phyloP scores from a whole-genome alignment of 805 yeast species.

The Candida lessepsii region DNA sequence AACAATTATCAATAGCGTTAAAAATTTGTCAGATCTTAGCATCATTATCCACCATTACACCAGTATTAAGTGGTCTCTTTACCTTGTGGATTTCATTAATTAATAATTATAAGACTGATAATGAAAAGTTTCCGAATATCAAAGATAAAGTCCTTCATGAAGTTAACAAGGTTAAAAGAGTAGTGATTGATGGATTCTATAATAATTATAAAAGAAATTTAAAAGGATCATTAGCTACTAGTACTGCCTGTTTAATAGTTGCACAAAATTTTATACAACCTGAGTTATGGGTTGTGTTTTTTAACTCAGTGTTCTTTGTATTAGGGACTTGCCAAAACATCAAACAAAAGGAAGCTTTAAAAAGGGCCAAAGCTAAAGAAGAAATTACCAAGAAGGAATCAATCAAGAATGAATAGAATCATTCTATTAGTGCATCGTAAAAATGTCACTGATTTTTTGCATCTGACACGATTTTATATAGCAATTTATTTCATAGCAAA shows the following conservation, averaged over 20 bases:
- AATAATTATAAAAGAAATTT: conserved; percentile 47
- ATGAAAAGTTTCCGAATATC: conserved; percentile 10
- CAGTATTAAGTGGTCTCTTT: conserved; percentile 47
- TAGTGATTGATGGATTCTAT: conserved; percentile 34
- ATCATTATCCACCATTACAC: conserved; percentile 56
- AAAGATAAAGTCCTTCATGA: conserved; percentile 15
- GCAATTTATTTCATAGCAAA: no score
- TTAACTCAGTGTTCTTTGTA: conserved; percentile 55
- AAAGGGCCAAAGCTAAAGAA: not conserved
- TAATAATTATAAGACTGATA: conserved; percentile 32
- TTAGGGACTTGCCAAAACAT: conserved; percentile 64
- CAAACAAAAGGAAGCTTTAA: conserved; percentile 21
- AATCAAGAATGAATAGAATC: no score
- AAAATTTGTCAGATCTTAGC: conserved; percentile 51
- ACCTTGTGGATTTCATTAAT: conserved; percentile 54
- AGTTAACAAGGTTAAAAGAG: conserved; percentile 14
- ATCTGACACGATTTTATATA: no score
- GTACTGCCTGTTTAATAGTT: conserved; percentile 48
- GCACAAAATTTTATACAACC: conserved; percentile 60
- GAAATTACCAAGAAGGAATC: not conserved
- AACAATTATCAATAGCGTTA: conserved; percentile 22
- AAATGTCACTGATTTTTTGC: no score
- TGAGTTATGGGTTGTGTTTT: conserved; percentile 64
- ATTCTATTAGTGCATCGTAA: no score
- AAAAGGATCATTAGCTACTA: conserved; percentile 54